Conservation (phyloP, 345 rosid genomes). For the Turnera subulata region DNA sequence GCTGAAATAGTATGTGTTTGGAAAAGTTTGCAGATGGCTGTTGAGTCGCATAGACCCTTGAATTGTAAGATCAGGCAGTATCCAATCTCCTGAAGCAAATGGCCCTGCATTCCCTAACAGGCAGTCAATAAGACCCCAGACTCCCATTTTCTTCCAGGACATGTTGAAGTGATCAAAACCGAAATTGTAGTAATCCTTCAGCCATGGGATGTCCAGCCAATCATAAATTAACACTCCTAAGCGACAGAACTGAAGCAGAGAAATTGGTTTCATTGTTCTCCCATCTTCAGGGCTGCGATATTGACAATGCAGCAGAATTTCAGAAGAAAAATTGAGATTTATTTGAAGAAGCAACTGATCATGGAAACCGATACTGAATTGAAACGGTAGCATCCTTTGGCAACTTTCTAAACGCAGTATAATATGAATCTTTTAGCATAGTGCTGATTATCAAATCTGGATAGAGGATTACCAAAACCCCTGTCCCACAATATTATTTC, state of each 20-base stretch:
- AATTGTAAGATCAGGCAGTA: conserved; percentile 89
- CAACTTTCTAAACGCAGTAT: too few relatives aligned
- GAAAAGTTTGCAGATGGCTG: conserved; percentile 55
- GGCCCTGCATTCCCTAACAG: conserved; percentile 84
- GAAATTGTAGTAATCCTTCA: conserved; percentile 79
- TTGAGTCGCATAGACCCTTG: conserved; percentile 73
- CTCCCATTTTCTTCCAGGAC: conserved; percentile 69
- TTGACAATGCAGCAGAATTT: neutral
- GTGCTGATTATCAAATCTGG: too few relatives aligned
- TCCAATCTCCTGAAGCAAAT: conserved; percentile 82
- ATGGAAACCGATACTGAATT: neutral
- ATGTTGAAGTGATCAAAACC: conserved; percentile 92
- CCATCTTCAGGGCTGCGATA: conserved; percentile 81
- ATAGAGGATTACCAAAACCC: neutral
- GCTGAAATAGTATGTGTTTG: conserved; percentile 81
- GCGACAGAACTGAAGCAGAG: conserved; percentile 76
- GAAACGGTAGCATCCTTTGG: neutral
- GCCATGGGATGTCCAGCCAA: conserved; percentile 87
- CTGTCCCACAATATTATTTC: neutral
- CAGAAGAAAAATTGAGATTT: neutral
- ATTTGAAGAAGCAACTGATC: neutral
- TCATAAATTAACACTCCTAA: conserved; percentile 81
- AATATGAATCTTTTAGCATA: too few relatives aligned
- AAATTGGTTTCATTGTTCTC: conserved; percentile 57
- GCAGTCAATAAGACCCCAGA: conserved; percentile 60